Percentiles rank a stretch among this genome's conserved stretches.
Evolutionary conservation across 2,329 filamentous ascomycete species (phyloP).

Genomic region (Aspergillus caelatus): DNA sequence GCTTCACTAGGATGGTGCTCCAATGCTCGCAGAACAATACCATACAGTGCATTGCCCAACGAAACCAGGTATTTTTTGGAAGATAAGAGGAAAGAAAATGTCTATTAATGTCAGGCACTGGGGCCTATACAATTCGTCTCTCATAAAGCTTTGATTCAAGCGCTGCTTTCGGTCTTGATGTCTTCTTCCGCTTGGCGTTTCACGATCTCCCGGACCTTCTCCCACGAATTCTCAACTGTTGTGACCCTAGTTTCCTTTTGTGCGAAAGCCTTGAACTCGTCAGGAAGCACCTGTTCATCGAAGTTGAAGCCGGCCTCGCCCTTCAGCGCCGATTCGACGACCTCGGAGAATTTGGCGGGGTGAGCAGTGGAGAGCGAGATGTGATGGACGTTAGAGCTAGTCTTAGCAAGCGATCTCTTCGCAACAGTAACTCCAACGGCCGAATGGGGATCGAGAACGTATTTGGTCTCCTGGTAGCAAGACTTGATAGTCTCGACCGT

Average conservation of each 20-base stretch:
- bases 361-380: slow-evolving; percentile 92
- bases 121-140: not conserved
- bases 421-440: slow-evolving; percentile 84
- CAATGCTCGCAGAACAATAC: not conserved
- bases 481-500: slow-evolving; percentile 68
- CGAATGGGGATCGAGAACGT: slow-evolving; percentile 90
- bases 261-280: slow-evolving; percentile 79
- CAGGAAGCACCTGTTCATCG: slow-evolving; percentile 69
- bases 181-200: slow-evolving; percentile 67
- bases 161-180: slow-evolving; percentile 23
- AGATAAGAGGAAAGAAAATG: not conserved
- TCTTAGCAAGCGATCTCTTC: slow-evolving; percentile 65
- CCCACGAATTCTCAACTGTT: slow-evolving; percentile 58
- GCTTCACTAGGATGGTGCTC: not conserved
- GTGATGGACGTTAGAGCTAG: slow-evolving; percentile 58
- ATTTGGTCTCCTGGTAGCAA: slow-evolving; percentile 61
- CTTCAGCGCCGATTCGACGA: slow-evolving; percentile 78
- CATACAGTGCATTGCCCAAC: not conserved
- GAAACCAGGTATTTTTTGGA: not conserved
- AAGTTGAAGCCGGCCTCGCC: slow-evolving; percentile 75
- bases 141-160: not conserved
- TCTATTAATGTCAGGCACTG: not conserved
- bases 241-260: slow-evolving; percentile 74
- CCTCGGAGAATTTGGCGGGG: slow-evolving; percentile 88
- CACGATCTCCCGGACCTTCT: slow-evolving; percentile 74